Conservation (phyloP, 805 yeast species). For the Myxozyma geophila region DNA sequence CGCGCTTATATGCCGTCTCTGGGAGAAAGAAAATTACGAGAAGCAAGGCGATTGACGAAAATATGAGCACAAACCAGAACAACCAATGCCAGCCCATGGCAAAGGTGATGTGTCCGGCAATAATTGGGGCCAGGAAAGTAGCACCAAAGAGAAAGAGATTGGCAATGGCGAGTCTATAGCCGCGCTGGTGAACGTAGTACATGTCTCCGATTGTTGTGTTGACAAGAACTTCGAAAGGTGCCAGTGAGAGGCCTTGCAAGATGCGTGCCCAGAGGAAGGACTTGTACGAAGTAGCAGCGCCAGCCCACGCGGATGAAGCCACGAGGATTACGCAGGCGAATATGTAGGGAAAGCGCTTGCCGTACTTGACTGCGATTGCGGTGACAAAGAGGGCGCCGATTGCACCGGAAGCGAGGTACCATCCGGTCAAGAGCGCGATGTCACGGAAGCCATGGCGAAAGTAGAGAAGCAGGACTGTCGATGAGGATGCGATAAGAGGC, state of each 20-base stretch:
- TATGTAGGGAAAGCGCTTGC: constrained; percentile 33
- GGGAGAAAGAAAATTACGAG: constrained; percentile 34
- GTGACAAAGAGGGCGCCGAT: constrained; percentile 27
- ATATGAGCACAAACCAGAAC: constrained; percentile 31
- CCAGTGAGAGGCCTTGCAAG: constrained; percentile 61
- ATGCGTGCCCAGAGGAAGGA: constrained; percentile 41
- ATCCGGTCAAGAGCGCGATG: constrained; percentile 36
- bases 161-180: constrained; percentile 71
- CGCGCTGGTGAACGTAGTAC: constrained; percentile 77
- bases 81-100: constrained; percentile 36
- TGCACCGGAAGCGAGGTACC: constrained; percentile 34
- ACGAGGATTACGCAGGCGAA: constrained; percentile 27
- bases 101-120: constrained; percentile 28
- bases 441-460: constrained; percentile 19
- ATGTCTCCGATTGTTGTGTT: constrained; percentile 68
- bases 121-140: constrained; percentile 33
- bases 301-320: constrained; percentile 34
- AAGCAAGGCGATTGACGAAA: constrained; percentile 23
- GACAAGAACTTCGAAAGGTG: constrained; percentile 77
- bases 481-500: constrained; percentile 33
- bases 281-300: constrained; percentile 33
- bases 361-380: constrained; percentile 33
- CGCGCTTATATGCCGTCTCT: constrained; percentile 30
- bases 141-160: constrained; percentile 60
- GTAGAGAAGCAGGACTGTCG: constrained; percentile 29